Base-by-base conservation (phyloP, 371 early-diverging fungal genomes). In the Circinella umbellata region DNA sequence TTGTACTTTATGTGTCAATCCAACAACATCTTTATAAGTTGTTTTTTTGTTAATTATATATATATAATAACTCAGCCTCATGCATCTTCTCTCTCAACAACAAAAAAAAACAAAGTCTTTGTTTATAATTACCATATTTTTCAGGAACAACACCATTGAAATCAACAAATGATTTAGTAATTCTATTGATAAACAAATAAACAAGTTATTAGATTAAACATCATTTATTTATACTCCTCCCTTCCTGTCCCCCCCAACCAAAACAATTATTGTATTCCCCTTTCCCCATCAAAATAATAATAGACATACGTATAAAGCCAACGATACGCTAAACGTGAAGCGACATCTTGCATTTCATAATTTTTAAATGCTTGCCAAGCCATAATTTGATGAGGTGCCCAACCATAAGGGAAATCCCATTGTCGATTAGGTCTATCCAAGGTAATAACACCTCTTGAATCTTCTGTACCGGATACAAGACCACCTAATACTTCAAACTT, bases 101-200 rank as follows among this genome's bases (percentile, higher is more conserved):
- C 27, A 27, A 27, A 27, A 27, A 42, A 11, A 11, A 42, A 42
- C 0, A 42, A 42, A 8, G 7, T 0, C 2, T 51, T 14, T 51
- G n/a, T 13, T 4, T n/a, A 51, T 51, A 1, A 14, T 5, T 68
- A 53, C 68, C 70, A 77, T 96, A 96, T 78, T 98, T 98, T 67
- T 98, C 99, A 0, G 97, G 96, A 7, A 98, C 99, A 0, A 96
- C 96, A 4, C 99, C 99, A 80, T 97, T 98, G 69, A 93, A 97
- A 71, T 98, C 98, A 20, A 96, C 95, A 86, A 98, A 98, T 3
- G 95, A 85, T 73, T 95, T 94, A 17, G 95, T 94, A 73, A 97
- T 94, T 0, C 86, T 63, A 63, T 10, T 87, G 67, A 42, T 6
- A 27, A 42, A 42, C 42, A 7, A 20, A 10, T 4, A 57, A 6